Conservation (phyloP, 140 eudicot genomes). For the Anethum foeniculum region DNA sequence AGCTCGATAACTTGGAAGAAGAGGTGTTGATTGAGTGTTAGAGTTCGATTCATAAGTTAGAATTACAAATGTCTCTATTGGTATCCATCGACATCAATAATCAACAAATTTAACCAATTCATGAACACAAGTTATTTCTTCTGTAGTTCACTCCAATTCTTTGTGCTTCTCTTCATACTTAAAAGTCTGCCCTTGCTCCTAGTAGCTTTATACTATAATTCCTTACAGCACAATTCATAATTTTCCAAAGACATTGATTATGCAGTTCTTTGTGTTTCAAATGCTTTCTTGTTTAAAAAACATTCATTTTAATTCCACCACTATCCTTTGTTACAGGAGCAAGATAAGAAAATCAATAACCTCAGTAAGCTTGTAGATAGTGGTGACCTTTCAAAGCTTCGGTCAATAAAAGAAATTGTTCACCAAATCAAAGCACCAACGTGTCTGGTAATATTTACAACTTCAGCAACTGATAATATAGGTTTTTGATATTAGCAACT, state of each 20-base stretch:
- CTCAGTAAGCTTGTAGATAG: constrained; percentile 27
- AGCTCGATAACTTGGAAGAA: not conserved
- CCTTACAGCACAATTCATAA: not conserved
- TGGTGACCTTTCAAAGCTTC: constrained; percentile 38
- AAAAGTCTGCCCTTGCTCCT: not conserved
- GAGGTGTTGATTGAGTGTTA: not conserved
- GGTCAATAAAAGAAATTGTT: constrained; percentile 31
- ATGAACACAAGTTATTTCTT: not conserved
- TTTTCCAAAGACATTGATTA: not conserved
- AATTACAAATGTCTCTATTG: not conserved
- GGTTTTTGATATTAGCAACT: not conserved
- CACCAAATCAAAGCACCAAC: constrained; percentile 43
- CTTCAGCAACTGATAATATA: not conserved
- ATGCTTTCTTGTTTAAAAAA: constrained; percentile 1
- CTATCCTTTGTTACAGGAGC: constrained; percentile 28
- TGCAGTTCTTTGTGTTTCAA: not conserved
- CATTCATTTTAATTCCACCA: not conserved
- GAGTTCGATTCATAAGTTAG: no score
- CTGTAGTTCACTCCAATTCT: not conserved
- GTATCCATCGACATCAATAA: not conserved
- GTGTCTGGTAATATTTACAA: constrained; percentile 25
- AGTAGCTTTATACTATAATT: not conserved
- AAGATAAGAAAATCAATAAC: constrained; percentile 29
- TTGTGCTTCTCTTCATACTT: not conserved
- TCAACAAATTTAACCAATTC: not conserved